Conservation (phyloP, 2,329 filamentous ascomycete genomes). For the Grosmannia penicillata region DNA sequence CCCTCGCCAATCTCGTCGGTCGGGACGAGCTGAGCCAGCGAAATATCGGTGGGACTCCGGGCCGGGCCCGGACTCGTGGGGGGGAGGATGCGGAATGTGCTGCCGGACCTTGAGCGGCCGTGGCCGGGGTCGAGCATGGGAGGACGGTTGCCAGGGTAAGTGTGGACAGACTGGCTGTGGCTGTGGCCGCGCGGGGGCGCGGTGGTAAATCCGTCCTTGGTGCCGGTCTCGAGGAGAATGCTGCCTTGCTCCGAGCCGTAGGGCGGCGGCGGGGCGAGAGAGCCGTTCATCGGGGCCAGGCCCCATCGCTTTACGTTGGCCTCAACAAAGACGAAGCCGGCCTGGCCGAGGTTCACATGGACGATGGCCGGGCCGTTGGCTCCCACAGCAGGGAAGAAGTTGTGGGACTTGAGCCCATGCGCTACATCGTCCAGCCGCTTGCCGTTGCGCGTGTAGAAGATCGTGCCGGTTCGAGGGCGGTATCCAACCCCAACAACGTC, state of each 20-base stretch:
- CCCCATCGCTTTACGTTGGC: conserved; percentile 99
- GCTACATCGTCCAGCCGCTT: conserved; percentile 92
- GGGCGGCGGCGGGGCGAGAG: conserved; percentile 83
- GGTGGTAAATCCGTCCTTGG: conserved; percentile 38
- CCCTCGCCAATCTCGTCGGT: conserved; percentile 59
- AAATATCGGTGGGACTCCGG: conserved; percentile 89
- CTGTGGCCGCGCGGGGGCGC: conserved; percentile 28
- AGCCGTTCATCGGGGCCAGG: conserved; percentile 87
- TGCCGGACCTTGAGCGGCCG: conserved; percentile 60
- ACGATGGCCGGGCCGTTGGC: conserved; percentile 85
- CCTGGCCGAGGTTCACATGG: conserved; percentile 95
- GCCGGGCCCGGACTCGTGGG: conserved; percentile 80
- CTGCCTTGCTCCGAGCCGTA: conserved; percentile 96
- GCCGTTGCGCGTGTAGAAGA: conserved; percentile 97
- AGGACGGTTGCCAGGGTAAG: conserved; percentile 22
- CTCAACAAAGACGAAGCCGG: conserved; percentile 97
- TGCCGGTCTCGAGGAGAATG: conserved; percentile 79
- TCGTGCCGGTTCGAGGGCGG: conserved; percentile 78
- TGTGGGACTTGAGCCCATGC: conserved; percentile 84
- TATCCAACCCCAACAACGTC: conserved; percentile 96
- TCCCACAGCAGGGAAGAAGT: conserved; percentile 95
- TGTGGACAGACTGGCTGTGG: conserved; percentile 30
- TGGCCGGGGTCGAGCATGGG: conserved; percentile 44
- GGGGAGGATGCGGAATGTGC: conserved; percentile 57
- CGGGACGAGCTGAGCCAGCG: conserved; percentile 68